Conservation (phyloP, 495 filamentous ascomycete genomes). For the Aspergillus ellipticus region DNA sequence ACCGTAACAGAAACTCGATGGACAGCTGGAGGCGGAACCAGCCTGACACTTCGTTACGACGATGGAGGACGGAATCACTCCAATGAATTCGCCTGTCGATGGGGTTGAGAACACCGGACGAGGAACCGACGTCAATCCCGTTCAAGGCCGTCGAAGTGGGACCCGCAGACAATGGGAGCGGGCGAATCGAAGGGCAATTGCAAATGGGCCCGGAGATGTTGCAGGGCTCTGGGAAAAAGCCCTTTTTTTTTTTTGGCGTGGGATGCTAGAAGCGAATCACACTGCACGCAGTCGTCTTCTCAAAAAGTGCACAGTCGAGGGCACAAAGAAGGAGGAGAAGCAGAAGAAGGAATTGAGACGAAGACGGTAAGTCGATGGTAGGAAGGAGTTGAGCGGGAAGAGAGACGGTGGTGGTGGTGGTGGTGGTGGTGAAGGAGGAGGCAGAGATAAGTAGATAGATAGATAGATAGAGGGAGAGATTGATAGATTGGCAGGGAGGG, state of each 20-base stretch:
- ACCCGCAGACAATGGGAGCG: background rate
- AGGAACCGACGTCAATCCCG: conserved; percentile 16
- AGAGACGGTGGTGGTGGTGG: background rate
- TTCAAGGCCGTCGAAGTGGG: background rate
- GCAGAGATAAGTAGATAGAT: background rate
- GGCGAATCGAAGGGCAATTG: conserved; percentile 17
- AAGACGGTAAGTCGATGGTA: too few relatives aligned
- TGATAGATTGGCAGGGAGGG: background rate
- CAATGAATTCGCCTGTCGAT: conserved; percentile 4
- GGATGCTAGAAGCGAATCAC: conserved; percentile 5
- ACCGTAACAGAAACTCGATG: conserved; percentile 24
- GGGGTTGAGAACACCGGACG: background rate
- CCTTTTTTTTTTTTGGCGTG: conserved; percentile 2
- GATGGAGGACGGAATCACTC: conserved; percentile 1
- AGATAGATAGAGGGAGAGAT: background rate
- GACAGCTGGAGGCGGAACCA: conserved; percentile 21
- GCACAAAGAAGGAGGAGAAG: too few relatives aligned
- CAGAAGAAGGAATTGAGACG: background rate
- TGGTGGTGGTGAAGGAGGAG: background rate
- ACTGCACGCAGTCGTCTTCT: conserved; percentile 21
- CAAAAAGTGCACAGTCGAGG: conserved; percentile 17
- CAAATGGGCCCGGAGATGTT: conserved; percentile 27
- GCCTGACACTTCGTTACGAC: conserved; percentile 11
- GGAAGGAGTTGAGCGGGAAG: background rate
- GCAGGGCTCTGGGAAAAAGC: conserved; percentile 14